Conservation (phyloP, 352 stramenopile species). For the Aphanomyces cochlioides region DNA sequence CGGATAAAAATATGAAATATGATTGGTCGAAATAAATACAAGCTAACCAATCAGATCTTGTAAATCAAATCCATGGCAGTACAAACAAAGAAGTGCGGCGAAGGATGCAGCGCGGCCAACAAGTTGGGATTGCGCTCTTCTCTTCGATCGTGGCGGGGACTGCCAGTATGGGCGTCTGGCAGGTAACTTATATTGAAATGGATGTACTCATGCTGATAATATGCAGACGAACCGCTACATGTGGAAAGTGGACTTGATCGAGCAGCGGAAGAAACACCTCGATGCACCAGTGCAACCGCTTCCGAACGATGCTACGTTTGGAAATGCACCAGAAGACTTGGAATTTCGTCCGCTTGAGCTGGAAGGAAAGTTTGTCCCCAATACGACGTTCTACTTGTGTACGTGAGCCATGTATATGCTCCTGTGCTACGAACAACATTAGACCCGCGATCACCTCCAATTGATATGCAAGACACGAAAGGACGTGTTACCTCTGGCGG, state of each 20-base stretch:
- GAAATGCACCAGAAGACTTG: constrained; percentile 51
- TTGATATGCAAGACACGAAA: constrained; percentile 69
- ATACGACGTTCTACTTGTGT: constrained; percentile 82
- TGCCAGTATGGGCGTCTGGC: constrained; percentile 72
- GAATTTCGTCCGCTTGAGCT: constrained; percentile 74
- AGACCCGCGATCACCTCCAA: constrained; percentile 79
- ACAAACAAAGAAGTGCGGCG: background rate
- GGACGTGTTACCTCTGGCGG: constrained; percentile 75
- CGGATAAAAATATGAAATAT: background rate
- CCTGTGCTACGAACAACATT: background rate
- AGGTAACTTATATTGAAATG: constrained; percentile 39
- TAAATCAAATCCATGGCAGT: background rate
- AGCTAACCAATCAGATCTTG: background rate
- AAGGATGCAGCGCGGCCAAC: constrained; percentile 20
- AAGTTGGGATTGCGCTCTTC: constrained; percentile 74
- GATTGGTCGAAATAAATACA: background rate
- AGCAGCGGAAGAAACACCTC: constrained; percentile 77
- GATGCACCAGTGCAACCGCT: constrained; percentile 56
- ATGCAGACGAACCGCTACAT: constrained; percentile 78
- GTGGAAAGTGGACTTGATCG: constrained; percentile 86
- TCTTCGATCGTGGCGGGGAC: constrained; percentile 73
- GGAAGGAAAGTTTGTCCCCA: constrained; percentile 60
- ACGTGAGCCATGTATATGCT: constrained; percentile 8
- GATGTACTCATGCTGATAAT: background rate
- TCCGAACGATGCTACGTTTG: constrained; percentile 42